Conservation (phyloP, 257 asterid species). For the Echites panduratus region DNA sequence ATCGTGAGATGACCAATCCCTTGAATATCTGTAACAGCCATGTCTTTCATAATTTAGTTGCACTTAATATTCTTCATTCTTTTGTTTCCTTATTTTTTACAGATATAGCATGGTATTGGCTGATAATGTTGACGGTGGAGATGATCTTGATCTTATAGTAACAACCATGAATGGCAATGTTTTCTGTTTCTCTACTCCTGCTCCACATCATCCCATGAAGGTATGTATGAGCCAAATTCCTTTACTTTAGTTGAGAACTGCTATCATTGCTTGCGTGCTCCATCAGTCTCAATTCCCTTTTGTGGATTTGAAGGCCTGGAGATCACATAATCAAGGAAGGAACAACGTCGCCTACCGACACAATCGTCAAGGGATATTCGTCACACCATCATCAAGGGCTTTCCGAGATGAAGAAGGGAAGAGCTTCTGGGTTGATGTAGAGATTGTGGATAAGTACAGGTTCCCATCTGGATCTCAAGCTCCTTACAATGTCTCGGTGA, state of each 20-base stretch:
- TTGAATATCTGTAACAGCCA: not conserved
- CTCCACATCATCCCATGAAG: conserved; percentile 98
- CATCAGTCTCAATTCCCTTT: conserved; percentile 9
- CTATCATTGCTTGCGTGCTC: conserved; percentile 7
- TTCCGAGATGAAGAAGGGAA: conserved; percentile 99
- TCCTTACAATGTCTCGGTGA: conserved; percentile 92
- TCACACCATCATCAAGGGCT: conserved; percentile 80
- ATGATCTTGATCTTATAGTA: conserved; percentile 94
- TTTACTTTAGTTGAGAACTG: conserved; percentile 8
- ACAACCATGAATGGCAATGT: conserved; percentile 98
- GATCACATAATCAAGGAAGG: conserved; percentile 80
- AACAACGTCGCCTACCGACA: conserved; percentile 64
- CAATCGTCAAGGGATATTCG: conserved; percentile 78
- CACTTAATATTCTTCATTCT: not conserved
- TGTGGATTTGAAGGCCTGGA: conserved; percentile 70
- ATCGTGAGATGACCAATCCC: conserved; percentile 52
- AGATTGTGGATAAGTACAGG: conserved; percentile 74
- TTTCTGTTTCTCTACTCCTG: conserved; percentile 96
- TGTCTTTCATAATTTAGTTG: conserved; percentile 7
- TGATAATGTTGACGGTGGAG: conserved; percentile 98
- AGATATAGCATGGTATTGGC: conserved; percentile 99
- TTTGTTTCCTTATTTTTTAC: conserved; percentile 19
- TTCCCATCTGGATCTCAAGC: conserved; percentile 89
- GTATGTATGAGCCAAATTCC: conserved; percentile 26
- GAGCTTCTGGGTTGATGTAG: conserved; percentile 86